phyloP scores from a whole-genome alignment of 108 stramenopile species.

The Pseudonitzschia multiseries region DNA sequence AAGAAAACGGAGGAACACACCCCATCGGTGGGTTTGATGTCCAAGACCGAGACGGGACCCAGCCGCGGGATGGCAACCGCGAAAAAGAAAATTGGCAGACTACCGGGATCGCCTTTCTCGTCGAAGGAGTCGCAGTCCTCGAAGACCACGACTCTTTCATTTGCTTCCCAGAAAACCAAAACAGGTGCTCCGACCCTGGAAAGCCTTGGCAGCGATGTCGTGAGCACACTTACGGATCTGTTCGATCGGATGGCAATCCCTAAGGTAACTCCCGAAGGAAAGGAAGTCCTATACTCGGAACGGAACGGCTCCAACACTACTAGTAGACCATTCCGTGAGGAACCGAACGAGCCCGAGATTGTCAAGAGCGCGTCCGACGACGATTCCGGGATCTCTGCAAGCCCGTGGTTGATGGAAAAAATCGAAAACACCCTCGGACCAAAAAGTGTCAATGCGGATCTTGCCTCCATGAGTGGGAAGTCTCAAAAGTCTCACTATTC shows the following conservation, averaged over 20 bases:
- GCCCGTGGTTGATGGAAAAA: constrained; percentile 74
- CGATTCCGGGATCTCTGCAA: constrained; percentile 45
- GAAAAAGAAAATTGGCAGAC: background rate
- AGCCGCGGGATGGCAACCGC: background rate
- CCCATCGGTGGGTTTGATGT: background rate
- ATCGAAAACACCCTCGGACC: constrained; percentile 81
- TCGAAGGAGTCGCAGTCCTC: constrained; percentile 1
- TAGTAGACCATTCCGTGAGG: background rate
- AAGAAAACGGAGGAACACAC: background rate
- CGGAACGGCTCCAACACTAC: background rate
- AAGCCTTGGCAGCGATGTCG: background rate
- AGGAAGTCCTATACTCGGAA: constrained; percentile 10
- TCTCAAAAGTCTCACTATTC: constrained; percentile 37
- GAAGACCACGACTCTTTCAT: background rate
- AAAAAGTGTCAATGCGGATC: constrained; percentile 63
- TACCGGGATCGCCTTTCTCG: background rate
- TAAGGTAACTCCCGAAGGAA: constrained; percentile 17
- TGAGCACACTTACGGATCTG: constrained; percentile 20
- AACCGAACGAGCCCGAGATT: background rate
- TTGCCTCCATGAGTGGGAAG: constrained; percentile 76
- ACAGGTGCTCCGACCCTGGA: background rate
- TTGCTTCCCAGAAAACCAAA: background rate
- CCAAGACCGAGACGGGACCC: background rate
- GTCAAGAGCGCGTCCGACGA: constrained; percentile 10
- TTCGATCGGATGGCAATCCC: constrained; percentile 30